A percentile compares a stretch with the other conserved stretches of the same genome.
phyloP scores from a whole-genome alignment of 768 basidiomycete genomes.

The Pleurotus salmoneostramineus region DNA sequence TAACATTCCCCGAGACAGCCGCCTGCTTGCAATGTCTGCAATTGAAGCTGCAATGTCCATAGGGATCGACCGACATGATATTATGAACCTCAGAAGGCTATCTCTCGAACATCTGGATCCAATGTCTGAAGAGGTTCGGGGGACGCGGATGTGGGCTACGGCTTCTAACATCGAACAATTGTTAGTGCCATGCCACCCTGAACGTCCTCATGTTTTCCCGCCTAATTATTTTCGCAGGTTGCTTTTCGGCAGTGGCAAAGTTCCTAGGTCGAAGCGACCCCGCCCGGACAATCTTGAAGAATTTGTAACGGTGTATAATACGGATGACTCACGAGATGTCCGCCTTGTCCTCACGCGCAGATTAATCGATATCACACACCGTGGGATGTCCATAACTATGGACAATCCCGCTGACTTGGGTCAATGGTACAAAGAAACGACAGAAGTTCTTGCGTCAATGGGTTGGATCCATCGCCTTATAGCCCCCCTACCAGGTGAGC shows the following conservation, averaged over 20 bases:
- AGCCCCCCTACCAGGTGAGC: conserved; percentile 32
- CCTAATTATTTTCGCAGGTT: conserved; percentile 20
- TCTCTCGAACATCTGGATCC: background rate
- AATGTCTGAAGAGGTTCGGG: background rate
- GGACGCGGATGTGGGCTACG: background rate
- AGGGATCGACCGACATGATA: conserved; percentile 17
- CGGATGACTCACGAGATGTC: conserved; percentile 24
- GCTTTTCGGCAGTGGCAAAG: conserved; percentile 37
- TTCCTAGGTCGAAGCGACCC: conserved; percentile 29
- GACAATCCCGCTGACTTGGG: conserved; percentile 21
- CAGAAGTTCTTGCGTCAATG: conserved; percentile 25
- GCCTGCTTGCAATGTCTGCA: conserved; percentile 35
- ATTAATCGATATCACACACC: conserved; percentile 26
- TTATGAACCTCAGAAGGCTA: background rate
- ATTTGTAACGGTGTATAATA: conserved; percentile 10
- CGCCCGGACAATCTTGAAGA: conserved; percentile 9
- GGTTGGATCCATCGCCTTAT: conserved; percentile 33
- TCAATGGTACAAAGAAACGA: conserved; percentile 29
- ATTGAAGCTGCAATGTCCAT: conserved; percentile 45
- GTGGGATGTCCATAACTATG: conserved; percentile 27
- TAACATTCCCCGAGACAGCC: conserved; percentile 30
- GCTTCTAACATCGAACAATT: conserved; percentile 2
- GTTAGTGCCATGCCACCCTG: background rate
- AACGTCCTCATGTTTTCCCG: background rate
- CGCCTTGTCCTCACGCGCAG: conserved; percentile 33